Conservation (phyloP, 2,329 filamentous ascomycete genomes). For the Bipolaris zeicola region DNA sequence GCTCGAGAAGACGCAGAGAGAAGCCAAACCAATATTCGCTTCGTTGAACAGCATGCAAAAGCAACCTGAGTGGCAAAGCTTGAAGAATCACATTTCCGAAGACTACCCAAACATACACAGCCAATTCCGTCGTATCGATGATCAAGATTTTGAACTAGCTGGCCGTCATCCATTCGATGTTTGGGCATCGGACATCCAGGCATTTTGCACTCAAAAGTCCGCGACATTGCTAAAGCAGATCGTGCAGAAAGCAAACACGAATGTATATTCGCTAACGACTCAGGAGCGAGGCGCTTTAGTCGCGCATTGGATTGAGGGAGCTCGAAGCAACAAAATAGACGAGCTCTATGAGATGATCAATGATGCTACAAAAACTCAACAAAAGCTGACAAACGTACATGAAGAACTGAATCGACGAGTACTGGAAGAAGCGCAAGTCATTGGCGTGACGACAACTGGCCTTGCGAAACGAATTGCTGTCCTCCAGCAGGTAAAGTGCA, state of each 20-base stretch:
- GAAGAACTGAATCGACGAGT: constrained; percentile 50
- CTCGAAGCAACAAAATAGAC: constrained; percentile 14
- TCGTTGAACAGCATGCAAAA: constrained; percentile 14
- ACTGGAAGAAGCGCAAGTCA: constrained; percentile 54
- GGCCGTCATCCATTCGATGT: constrained; percentile 34
- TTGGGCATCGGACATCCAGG: constrained; percentile 14
- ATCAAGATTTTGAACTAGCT: constrained; percentile 22
- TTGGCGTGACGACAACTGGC: constrained; percentile 66
- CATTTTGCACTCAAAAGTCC: not conserved
- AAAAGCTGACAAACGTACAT: constrained; percentile 28
- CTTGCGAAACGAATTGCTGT: constrained; percentile 61
- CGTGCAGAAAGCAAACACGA: constrained; percentile 10
- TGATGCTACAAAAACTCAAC: constrained; percentile 13
- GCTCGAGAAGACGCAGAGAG: constrained; percentile 17
- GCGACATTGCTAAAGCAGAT: not conserved
- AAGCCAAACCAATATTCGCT: constrained; percentile 12
- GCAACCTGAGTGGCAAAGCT: constrained; percentile 22
- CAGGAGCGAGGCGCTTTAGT: constrained; percentile 21
- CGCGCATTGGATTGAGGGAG: constrained; percentile 22
- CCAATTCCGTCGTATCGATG: constrained; percentile 26
- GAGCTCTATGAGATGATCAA: constrained; percentile 23
- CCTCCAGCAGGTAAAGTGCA: constrained; percentile 57
- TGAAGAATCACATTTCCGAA: constrained; percentile 18
- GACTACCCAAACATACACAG: constrained; percentile 24
- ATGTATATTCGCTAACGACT: constrained; percentile 17